Conservation (phyloP, 129 eudicot species). For the Pulicaria dysenterica region DNA sequence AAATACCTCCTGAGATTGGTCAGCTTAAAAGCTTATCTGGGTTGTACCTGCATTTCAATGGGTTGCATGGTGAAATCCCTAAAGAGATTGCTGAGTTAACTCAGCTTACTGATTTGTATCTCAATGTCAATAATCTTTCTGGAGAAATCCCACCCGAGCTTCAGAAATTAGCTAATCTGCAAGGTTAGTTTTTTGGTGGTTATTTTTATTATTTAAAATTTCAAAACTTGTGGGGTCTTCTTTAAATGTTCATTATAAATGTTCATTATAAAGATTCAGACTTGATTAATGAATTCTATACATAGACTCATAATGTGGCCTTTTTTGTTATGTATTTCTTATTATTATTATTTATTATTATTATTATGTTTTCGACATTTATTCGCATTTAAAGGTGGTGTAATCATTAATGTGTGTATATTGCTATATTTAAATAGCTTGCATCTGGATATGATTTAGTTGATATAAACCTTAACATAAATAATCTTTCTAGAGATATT, state of each 20-base stretch:
- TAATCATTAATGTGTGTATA: neutral
- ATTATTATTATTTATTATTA: neutral
- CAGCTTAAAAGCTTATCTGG: conserved; percentile 79
- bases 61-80: conserved; percentile 76
- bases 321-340: neutral
- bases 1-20: conserved; percentile 83
- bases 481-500: no score
- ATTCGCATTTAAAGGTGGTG: conserved; percentile 1
- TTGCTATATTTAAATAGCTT: neutral
- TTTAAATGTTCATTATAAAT: neutral
- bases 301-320: neutral
- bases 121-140: conserved; percentile 79
- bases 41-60: conserved; percentile 85
- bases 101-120: conserved; percentile 82
- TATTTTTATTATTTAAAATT: conserved; percentile 24
- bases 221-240: neutral
- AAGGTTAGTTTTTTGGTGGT: conserved; percentile 55
- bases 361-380: neutral
- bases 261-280: conserved; percentile 1
- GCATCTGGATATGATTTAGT: no score
- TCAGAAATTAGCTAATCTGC: conserved; percentile 70
- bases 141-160: conserved; percentile 73
- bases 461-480: no score
- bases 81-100: conserved; percentile 71
- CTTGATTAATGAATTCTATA: conserved; percentile 33